Evolutionary conservation across 2,329 filamentous ascomycete genomes (phyloP).

Genomic region (Zalaria obscura): DNA sequence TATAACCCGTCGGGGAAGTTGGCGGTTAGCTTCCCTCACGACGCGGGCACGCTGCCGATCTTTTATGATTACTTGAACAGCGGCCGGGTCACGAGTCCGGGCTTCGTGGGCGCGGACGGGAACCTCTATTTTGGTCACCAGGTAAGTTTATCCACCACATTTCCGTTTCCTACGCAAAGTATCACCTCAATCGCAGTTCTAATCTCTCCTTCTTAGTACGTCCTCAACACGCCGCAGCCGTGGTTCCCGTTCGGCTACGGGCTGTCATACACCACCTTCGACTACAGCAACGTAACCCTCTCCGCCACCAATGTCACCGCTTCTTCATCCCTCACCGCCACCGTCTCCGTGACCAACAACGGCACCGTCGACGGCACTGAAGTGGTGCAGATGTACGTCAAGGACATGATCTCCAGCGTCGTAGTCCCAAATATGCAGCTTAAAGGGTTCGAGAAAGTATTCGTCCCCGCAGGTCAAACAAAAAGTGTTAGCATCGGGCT

Average conservation of each 20-base stretch:
- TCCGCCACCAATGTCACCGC: slow-evolving; percentile 33
- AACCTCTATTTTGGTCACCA: slow-evolving; percentile 46
- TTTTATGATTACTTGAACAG: slow-evolving; percentile 64
- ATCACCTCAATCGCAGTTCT: no score
- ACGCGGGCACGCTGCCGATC: slow-evolving; percentile 51
- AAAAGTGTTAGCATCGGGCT: slow-evolving; percentile 38
- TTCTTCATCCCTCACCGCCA: slow-evolving; percentile 42
- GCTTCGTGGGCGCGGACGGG: slow-evolving; percentile 40
- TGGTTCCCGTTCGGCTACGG: slow-evolving; percentile 56
- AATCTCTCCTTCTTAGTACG: slow-evolving; percentile 34
- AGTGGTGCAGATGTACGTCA: slow-evolving; percentile 55
- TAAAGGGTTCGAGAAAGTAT: slow-evolving; percentile 54
- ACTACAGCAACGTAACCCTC: slow-evolving; percentile 40
- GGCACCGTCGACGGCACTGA: slow-evolving; percentile 44
- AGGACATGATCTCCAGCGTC: slow-evolving; percentile 46
- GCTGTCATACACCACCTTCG: slow-evolving; percentile 49
- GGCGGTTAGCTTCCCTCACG: slow-evolving; percentile 51
- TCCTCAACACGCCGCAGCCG: slow-evolving; percentile 44
- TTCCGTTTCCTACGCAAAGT: no score
- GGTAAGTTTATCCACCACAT: no score
- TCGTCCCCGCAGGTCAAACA: slow-evolving; percentile 45
- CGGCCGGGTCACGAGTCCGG: slow-evolving; percentile 41
- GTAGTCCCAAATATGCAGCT: slow-evolving; percentile 51
- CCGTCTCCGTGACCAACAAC: slow-evolving; percentile 48
- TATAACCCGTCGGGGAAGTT: slow-evolving; percentile 54